Evolutionary conservation across 2,329 filamentous ascomycete species (phyloP), one percentile per base, ranked within the genome.

Genomic region (Talaromyces sp.): DNA sequence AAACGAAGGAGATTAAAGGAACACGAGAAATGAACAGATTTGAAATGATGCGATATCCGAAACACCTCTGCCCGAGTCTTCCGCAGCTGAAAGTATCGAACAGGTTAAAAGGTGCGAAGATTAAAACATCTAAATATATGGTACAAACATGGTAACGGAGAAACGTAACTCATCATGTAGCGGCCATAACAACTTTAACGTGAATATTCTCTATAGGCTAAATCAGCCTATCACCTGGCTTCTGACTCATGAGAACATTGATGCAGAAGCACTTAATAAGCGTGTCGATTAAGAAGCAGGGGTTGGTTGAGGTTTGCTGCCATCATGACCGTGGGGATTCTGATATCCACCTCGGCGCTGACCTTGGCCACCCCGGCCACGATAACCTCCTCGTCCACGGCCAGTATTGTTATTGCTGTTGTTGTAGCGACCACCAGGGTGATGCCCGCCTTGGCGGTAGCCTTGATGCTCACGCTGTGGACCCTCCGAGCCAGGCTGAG

Each of bases 361-460:
- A 62, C 77, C 78, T 66, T 80, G 78, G 50, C 80, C 56, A 10
- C 56, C 79, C 64, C 79, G 78, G 43, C 79, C 79, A 64, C 80
- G 79, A 66, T 79, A 80, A 52, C 75, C 75, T 54, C 79, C 79
- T 39, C 79, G 75, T 39, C 76, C 78, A 50, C 77, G 74, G 63
- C 72, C 71, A 41, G 72, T 75, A 62, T 73, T 72, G 63, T 73
- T 75, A 62, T 73, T 72, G 63, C 73, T 5, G 27, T 31, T 72
- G 62, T 73, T 72, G 67, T 79, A 79, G 64, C 78, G 73, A 5
- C 75, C 77, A 33, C 73, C 75, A 63, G 76, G 73, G 11, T 70
- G 61, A 67, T 78, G 74, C 59, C 77, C 70, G 50, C 73, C 73
- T 61, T 76, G 73, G 39, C 76, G 77, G 63, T 72, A 74, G 60